Percentiles rank a stretch among this genome's conserved stretches.
These are phyloP conservation scores for Leccinum griseonigrum DNA, from an alignment of 1,284 basidiomycete species.

Conservation along the genomic window DNA sequence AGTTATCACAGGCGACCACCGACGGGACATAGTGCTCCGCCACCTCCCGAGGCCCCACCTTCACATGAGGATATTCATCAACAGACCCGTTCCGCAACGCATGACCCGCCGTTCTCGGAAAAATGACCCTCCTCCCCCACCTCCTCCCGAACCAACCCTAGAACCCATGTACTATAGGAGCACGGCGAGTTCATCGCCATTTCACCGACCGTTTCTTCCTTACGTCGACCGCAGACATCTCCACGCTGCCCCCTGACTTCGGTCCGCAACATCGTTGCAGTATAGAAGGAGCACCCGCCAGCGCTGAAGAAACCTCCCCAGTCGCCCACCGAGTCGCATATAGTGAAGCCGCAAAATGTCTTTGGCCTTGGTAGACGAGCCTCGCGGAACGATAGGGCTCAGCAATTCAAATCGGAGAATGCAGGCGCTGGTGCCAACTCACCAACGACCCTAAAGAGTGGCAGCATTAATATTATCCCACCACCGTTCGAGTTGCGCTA, in stretches of 20 bases:
- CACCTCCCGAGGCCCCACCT: conserved; percentile 38
- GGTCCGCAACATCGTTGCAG: conserved; percentile 75
- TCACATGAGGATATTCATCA: conserved; percentile 20
- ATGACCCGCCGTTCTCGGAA: conserved; percentile 42
- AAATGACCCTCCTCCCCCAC: conserved; percentile 21
- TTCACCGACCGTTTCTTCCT: conserved; percentile 27
- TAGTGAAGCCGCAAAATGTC: conserved; percentile 41
- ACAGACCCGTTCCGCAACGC: conserved; percentile 37
- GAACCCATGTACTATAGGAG: conserved; percentile 35
- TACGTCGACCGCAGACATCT: conserved; percentile 53
- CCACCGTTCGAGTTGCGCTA: conserved; percentile 42
- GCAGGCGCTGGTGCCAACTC: conserved; percentile 17
- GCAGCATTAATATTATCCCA: conserved; percentile 36
- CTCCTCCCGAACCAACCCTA: conserved; percentile 33
- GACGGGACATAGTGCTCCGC: conserved; percentile 35
- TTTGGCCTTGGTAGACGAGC: conserved; percentile 64
- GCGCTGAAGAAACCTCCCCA: conserved; percentile 29
- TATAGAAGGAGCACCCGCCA: conserved; percentile 73
- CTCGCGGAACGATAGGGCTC: conserved; percentile 41
- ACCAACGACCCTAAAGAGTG: conserved; percentile 28
- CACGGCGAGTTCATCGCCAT: conserved; percentile 16
- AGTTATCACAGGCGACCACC: conserved; percentile 45
- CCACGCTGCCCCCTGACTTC: conserved; percentile 67
- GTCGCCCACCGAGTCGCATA: conserved; percentile 23
- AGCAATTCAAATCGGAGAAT: conserved; percentile 14